Conservation (phyloP, 176 grass and related monocot species). For the Guadua angustifolia region DNA sequence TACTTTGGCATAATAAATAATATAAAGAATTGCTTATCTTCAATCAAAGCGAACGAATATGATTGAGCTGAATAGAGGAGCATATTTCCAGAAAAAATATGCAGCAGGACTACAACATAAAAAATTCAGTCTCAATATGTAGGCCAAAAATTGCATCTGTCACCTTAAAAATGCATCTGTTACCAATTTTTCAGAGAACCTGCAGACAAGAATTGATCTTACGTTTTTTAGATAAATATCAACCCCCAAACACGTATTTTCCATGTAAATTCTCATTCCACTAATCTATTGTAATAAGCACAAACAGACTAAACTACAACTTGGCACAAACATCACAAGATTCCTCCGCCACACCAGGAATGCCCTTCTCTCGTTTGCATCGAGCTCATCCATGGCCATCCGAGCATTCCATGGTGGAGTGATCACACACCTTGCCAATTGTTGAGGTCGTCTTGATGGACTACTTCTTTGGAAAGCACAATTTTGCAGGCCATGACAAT, state of each 20-base stretch:
- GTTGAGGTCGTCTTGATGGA: too few relatives aligned
- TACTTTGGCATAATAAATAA: neutral
- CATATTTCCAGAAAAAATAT: neutral
- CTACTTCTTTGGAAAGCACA: too few relatives aligned
- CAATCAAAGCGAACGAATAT: neutral
- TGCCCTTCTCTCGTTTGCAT: slow-evolving; percentile 67
- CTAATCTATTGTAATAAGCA: neutral
- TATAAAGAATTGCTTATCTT: neutral
- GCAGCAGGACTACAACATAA: neutral
- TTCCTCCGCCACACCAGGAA: slow-evolving; percentile 87
- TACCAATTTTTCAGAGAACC: slow-evolving; percentile 31
- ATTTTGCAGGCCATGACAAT: too few relatives aligned
- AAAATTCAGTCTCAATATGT: neutral
- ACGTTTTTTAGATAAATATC: neutral
- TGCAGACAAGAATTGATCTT: slow-evolving; percentile 35
- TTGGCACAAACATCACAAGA: slow-evolving; percentile 66
- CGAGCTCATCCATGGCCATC: slow-evolving; percentile 80
- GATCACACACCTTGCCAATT: neutral
- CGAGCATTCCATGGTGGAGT: slow-evolving; percentile 71
- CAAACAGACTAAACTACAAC: neutral
- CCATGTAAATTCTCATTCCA: neutral
- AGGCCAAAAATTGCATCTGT: neutral
- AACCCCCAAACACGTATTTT: slow-evolving; percentile 3
- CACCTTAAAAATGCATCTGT: neutral
- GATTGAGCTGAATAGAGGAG: slow-evolving; percentile 14